These are phyloP conservation scores for Takakia lepidozioides DNA, from an alignment of 225 moss, liverwort and hornwort genomes.

Conservation along the genomic window DNA sequence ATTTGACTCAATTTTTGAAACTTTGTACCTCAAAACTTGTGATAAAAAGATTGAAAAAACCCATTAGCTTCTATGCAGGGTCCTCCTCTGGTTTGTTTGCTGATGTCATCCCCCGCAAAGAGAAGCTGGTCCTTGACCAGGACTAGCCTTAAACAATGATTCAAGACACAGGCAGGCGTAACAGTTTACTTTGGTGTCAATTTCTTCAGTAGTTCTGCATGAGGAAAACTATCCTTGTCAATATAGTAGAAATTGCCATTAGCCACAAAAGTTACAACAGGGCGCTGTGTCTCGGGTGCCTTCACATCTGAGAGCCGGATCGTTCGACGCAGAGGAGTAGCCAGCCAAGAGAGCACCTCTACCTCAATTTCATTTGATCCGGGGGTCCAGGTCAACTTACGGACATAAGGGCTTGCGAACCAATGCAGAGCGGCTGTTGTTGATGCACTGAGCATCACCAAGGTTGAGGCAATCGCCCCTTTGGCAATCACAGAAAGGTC, in stretches of 20 bases:
- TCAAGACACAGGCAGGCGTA: too few species aligned
- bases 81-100: too few species aligned
- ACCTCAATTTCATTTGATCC: conserved; percentile 64
- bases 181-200: conserved; percentile 15
- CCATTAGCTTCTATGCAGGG: too few species aligned
- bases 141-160: too few species aligned
- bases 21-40: too few species aligned
- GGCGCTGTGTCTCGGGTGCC: conserved; percentile 58
- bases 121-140: too few species aligned
- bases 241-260: conserved; percentile 67
- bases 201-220: conserved; percentile 64
- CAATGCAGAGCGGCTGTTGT: conserved; percentile 79
- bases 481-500: conserved; percentile 66
- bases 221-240: conserved; percentile 70
- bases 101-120: too few species aligned
- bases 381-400: conserved; percentile 65
- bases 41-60: too few species aligned
- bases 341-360: conserved; percentile 79
- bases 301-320: conserved; percentile 49
- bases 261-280: conserved; percentile 70
- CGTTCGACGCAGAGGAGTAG: conserved; percentile 43
- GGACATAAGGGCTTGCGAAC: conserved; percentile 85
- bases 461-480: conserved; percentile 57
- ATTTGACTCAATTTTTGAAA: too few species aligned
- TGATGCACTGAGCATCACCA: conserved; percentile 72